Evolutionary conservation across 2,329 filamentous ascomycete genomes (phyloP), one percentile per base, ranked within the genome.

Genomic region (Cladosporium sp.): DNA sequence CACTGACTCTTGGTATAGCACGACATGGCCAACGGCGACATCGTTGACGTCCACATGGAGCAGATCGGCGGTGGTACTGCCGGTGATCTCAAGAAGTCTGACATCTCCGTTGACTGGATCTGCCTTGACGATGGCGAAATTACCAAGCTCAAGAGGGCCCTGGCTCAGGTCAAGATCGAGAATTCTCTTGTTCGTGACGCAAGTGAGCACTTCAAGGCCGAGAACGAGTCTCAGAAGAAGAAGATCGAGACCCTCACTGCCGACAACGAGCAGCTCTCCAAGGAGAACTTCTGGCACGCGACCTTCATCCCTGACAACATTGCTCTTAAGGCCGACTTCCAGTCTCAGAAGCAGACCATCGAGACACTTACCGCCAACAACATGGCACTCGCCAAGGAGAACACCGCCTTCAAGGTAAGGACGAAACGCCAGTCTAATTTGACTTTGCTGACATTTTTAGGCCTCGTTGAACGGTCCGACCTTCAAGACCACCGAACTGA

Each of bases 1-100:
- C 40, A 19, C 37, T 54, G 37, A 34, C 50, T 60, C 28, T 14
- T n/a, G n/a, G 11, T 28, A 15, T 55, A 69, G 66, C 34, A 62
- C 9, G 62, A 59, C 1, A 57, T 69, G 60, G 63, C 63, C 25
- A 64, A 69, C 43, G 63, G 61, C 0, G 65, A 68, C 40, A 50
- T 56, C 8, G 50, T 70, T 38, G 67, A 68, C 19, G 63, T 63
- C 8, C 42, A 59, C 37, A 61, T 63, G 52, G 65, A 67, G 61
- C 63, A 66, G 61, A 47, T 65, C 30, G 65, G 65, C 43, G 66
- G 63, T 20, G 45, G 25, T 22, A 7, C 7, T 37, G 36, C 36
- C 8, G 3, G 25, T 25, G 25, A 6, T 6, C 6, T 25, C 25
- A 25, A 25, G 14, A 19, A 14, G 17, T 3, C 8, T 8, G 30